Conservation (phyloP, 2,329 filamentous ascomycete genomes). For the Neofusicoccum sp. region DNA sequence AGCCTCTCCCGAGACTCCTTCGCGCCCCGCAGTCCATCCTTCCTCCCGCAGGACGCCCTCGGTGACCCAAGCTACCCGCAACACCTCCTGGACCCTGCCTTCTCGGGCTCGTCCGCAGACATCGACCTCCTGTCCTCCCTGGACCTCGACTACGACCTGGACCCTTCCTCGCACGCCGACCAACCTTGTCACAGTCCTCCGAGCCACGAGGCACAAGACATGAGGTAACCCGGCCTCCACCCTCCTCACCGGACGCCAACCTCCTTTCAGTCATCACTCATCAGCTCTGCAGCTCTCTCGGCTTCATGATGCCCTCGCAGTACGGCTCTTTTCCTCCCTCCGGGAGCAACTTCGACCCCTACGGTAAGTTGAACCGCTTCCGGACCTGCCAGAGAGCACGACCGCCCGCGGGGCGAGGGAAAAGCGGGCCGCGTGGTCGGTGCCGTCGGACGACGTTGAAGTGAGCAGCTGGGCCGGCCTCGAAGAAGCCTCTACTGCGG, state of each 20-base stretch:
- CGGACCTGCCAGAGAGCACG: neutral
- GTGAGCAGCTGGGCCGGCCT: neutral
- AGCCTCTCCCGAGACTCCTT: conserved; percentile 17
- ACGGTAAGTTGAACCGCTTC: conserved; percentile 21
- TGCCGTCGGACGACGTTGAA: neutral
- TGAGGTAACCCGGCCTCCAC: conserved; percentile 36
- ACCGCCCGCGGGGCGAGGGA: neutral
- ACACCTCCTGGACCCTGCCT: conserved; percentile 16
- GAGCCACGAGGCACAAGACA: conserved; percentile 37
- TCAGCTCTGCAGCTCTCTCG: conserved; percentile 36
- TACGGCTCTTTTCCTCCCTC: conserved; percentile 41
- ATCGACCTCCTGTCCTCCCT: conserved; percentile 15
- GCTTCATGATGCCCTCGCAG: conserved; percentile 44
- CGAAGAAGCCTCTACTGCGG: neutral
- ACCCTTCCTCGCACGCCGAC: conserved; percentile 22
- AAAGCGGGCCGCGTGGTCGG: conserved; percentile 8
- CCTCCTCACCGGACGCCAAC: neutral
- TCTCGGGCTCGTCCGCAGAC: conserved; percentile 5
- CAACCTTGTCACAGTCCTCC: conserved; percentile 26
- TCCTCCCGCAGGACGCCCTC: neutral
- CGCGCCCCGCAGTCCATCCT: conserved; percentile 16
- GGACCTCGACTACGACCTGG: conserved; percentile 10
- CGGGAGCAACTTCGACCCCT: conserved; percentile 24
- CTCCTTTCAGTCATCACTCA: conserved; percentile 11
- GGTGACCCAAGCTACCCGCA: neutral